Base-by-base conservation (phyloP, 371 early-diverging fungal species). In the Lichtheimia hyalospora region DNA sequence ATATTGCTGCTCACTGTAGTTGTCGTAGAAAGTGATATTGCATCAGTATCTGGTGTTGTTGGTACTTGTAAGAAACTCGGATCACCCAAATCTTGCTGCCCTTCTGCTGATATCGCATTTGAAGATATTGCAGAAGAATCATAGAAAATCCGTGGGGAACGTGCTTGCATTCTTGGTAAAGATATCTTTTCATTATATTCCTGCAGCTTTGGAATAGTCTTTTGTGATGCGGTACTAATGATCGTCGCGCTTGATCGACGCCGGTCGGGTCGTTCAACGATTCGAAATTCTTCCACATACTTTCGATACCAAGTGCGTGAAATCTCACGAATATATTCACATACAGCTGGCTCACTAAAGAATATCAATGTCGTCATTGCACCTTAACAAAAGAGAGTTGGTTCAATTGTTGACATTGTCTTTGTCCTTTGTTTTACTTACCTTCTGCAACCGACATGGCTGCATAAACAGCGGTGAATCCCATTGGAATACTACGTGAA, bases 321-420 rank as follows among this genome's bases (percentile, higher is more conserved):
- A 3, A 34, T 34, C 14, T 48, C 20, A 7, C 34, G 48, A 16
- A 39, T 41, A 14, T 49, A 49, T 1, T 3, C n/a, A 1, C 25
- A 49, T 34, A 72, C 60, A 10, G 61, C 52, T 3, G 73, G 73
- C 18, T 72, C 73, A 34, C 67, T 72, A 41, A 72, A 72, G 51
- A 72, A 72, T 3, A 72, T 49, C n/a, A 69, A 43, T 3, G 65
- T 43, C 4, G 63, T 58, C 25, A 72, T 60, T n/a, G 68, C 52
- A 1, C 72, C 72, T 63, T 58, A 41, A 27, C 7, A 40, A 49
- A 34, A 34, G 34, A 34, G 6, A 5, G 34, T 34, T 10, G 10
- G 34, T 34, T 34, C 27, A 1, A 27, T 5, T 7, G 7, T 27
- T 27, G 27, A 27, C 7, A 27, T 34, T 8, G 8, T 12, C 16